Percentiles rank a stretch among this genome's conserved stretches.
Conservation (phyloP, 2,329 filamentous ascomycete species). For the Colletotrichum sublineola region DNA sequence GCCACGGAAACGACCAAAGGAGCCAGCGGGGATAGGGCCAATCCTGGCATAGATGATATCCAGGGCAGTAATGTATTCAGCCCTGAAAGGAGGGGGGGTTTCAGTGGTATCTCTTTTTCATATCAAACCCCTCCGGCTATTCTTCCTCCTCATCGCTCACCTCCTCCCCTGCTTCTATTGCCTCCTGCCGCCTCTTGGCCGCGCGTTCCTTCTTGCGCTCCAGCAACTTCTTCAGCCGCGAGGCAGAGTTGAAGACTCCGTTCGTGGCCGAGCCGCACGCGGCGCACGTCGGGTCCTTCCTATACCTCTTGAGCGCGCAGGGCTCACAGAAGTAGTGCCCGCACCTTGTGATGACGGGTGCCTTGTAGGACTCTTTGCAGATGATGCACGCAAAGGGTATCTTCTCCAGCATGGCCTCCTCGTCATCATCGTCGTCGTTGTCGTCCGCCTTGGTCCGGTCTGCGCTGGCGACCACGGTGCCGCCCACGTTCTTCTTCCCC, state of each 20-base stretch:
- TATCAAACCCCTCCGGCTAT: neutral
- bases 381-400: slow-evolving; percentile 94
- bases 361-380: slow-evolving; percentile 82
- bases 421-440: slow-evolving; percentile 64
- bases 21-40: neutral
- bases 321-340: slow-evolving; percentile 96
- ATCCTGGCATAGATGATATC: neutral
- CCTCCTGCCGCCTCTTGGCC: slow-evolving; percentile 68
- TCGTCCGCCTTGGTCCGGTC: slow-evolving; percentile 57
- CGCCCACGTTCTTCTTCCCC: slow-evolving; percentile 72
- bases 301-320: slow-evolving; percentile 88
- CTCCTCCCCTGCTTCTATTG: slow-evolving; percentile 64
- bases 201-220: slow-evolving; percentile 77
- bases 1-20: neutral
- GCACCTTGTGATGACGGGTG: slow-evolving; percentile 88
- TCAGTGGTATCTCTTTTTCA: slow-evolving; percentile 26
- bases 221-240: slow-evolving; percentile 83
- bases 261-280: slow-evolving; percentile 87
- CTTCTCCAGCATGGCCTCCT: slow-evolving; percentile 80
- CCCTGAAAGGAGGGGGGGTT: neutral
- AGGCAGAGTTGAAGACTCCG: slow-evolving; percentile 91
- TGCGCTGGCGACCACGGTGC: slow-evolving; percentile 73
- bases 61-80: slow-evolving; percentile 1
- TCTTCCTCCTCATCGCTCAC: slow-evolving; percentile 59
- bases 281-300: slow-evolving; percentile 87